Conservation (phyloP, 2,329 filamentous ascomycete genomes). For the Cytospora leucostoma region DNA sequence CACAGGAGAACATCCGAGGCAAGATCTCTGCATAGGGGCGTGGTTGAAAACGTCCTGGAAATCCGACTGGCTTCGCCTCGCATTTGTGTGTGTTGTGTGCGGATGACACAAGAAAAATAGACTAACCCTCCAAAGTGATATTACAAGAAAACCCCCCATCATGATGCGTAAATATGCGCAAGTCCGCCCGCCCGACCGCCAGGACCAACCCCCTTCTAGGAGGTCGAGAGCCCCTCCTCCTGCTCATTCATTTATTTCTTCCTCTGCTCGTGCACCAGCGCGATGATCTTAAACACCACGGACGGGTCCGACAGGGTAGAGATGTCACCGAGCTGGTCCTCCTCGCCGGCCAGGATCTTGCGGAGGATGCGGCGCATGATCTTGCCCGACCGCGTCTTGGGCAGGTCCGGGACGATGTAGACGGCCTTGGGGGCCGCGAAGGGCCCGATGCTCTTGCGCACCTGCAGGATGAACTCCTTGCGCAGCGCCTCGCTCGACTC, state of each 20-base stretch:
- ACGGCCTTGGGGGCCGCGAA: conserved; percentile 96
- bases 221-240: too few relatives aligned
- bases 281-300: conserved; percentile 88
- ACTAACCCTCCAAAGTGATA: conserved; percentile 1
- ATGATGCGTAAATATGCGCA: neutral
- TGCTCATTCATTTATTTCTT: conserved; percentile 47
- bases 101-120: neutral
- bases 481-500: conserved; percentile 77
- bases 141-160: neutral
- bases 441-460: conserved; percentile 94
- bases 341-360: conserved; percentile 96
- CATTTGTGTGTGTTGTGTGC: conserved; percentile 13
- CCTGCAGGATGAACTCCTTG: conserved; percentile 92
- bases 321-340: conserved; percentile 92
- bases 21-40: too few relatives aligned
- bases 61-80: neutral
- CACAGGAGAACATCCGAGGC: too few relatives aligned
- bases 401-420: conserved; percentile 87
- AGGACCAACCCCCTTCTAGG: neutral
- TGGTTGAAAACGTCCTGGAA: neutral
- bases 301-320: conserved; percentile 90
- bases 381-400: conserved; percentile 97
- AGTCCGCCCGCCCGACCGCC: neutral
- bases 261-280: conserved; percentile 67
- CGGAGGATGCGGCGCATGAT: conserved; percentile 97